Percentiles rank a stretch among this genome's conserved stretches.
These are phyloP conservation scores for Primulina tabacum DNA, from an alignment of 257 asterid genomes.

Conservation along the genomic window DNA sequence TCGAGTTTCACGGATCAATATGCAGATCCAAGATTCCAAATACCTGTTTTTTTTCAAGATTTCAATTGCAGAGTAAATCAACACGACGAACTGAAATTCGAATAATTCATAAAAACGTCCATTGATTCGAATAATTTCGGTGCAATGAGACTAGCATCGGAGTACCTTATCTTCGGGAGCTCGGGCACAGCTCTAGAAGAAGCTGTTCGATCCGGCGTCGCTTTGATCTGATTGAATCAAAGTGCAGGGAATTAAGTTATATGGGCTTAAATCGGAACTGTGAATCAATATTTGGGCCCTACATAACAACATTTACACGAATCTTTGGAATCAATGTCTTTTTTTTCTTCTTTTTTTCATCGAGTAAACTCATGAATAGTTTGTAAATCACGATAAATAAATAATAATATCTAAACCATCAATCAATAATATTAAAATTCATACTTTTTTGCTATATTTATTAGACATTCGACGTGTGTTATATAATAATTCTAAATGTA, in stretches of 20 bases:
- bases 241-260: neutral
- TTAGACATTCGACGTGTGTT: too few relatives aligned
- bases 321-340: too few relatives aligned
- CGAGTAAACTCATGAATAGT: too few relatives aligned
- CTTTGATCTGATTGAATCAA: constrained; percentile 32
- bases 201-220: constrained; percentile 47
- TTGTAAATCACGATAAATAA: too few relatives aligned
- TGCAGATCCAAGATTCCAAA: constrained; percentile 25
- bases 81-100: constrained; percentile 11
- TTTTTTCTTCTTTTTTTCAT: too few relatives aligned
- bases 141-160: neutral
- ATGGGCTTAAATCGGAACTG: neutral
- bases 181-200: constrained; percentile 21
- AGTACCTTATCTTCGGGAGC: constrained; percentile 26
- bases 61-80: neutral
- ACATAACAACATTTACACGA: too few relatives aligned
- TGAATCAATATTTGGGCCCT: neutral
- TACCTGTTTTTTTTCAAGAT: neutral
- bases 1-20: neutral
- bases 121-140: neutral
- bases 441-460: too few relatives aligned
- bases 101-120: neutral
- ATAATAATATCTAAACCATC: too few relatives aligned
- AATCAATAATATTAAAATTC: too few relatives aligned
- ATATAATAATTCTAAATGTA: too few relatives aligned